Percentiles rank a stretch among this genome's conserved stretches.
These are phyloP conservation scores for Huntiella omanensis DNA, from an alignment of 2,329 filamentous ascomycete genomes.

Conservation along the genomic window DNA sequence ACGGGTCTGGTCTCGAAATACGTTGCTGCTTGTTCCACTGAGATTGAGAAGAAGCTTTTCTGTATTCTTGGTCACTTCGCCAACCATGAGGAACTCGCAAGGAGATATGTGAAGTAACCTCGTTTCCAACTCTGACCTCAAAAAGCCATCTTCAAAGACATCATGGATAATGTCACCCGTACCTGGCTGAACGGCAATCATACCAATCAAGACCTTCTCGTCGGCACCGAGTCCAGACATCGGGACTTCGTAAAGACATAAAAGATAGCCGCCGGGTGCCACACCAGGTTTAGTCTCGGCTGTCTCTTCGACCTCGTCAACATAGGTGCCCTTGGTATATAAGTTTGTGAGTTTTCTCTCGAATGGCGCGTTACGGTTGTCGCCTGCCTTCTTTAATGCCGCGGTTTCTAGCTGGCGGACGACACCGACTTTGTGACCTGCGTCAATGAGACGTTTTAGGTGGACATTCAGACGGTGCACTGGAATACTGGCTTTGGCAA, in stretches of 20 bases:
- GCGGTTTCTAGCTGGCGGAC: conserved; percentile 91
- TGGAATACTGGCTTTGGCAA: conserved; percentile 90
- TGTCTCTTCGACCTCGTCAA: conserved; percentile 69
- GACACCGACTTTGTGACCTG: conserved; percentile 89
- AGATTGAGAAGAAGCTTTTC: conserved; percentile 85
- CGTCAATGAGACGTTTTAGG: conserved; percentile 76
- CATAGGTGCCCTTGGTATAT: conserved; percentile 95
- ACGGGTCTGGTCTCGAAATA: conserved; percentile 77
- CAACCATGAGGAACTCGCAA: conserved; percentile 86
- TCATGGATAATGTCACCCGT: conserved; percentile 95
- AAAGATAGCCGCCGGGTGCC: conserved; percentile 62
- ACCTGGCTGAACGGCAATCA: conserved; percentile 84
- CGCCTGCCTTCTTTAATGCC: conserved; percentile 82
- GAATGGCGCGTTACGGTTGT: conserved; percentile 86
- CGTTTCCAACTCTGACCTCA: conserved; percentile 91
- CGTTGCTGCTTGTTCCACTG: conserved; percentile 73
- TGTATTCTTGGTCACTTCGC: conserved; percentile 72
- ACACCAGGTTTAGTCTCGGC: conserved; percentile 24
- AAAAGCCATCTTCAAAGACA: conserved; percentile 90
- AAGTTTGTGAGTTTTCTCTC: conserved; percentile 84
- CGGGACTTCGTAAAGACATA: conserved; percentile 76
- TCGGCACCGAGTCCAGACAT: conserved; percentile 62
- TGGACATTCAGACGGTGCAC: conserved; percentile 83
- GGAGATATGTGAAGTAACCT: conserved; percentile 87
- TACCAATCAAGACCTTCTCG: conserved; percentile 79